Conservation (phyloP, 2,329 filamentous ascomycete genomes). For the Basipetospora chlamydospora region DNA sequence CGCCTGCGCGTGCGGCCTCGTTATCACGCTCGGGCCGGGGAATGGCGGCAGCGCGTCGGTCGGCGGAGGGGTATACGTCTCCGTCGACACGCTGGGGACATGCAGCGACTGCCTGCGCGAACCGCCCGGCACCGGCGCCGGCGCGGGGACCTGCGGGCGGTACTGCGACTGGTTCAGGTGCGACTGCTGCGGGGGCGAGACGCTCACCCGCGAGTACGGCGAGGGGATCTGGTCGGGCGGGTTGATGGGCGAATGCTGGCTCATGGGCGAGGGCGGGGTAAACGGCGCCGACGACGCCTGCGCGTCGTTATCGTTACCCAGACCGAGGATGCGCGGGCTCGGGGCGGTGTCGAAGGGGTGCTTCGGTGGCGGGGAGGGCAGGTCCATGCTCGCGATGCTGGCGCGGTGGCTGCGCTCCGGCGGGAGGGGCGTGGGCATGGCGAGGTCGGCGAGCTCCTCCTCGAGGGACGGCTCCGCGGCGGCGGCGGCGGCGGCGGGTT, state of each 20-base stretch:
- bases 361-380: conserved; percentile 12
- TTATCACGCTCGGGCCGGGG: conserved; percentile 4
- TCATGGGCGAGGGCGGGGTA: conserved; percentile 19
- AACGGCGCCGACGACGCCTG: conserved; percentile 7
- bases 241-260: conserved; percentile 10
- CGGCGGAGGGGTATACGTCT: background rate
- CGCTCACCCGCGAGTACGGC: conserved; percentile 5
- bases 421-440: conserved; percentile 24
- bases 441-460: conserved; percentile 51
- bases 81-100: background rate
- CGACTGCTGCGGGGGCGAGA: conserved; percentile 3
- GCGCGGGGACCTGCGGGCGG: conserved; percentile 7
- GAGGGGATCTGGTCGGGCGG: conserved; percentile 4
- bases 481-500: conserved; percentile 38
- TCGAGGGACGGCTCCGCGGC: too few species aligned
- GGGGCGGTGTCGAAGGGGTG: conserved; percentile 9
- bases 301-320: conserved; percentile 3
- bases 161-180: conserved; percentile 9
- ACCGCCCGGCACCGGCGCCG: background rate
- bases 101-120: conserved; percentile 1
- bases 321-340: background rate
- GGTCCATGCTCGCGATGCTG: conserved; percentile 13
- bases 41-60: background rate
- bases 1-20: background rate
- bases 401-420: conserved; percentile 8